A percentile compares a stretch with the other conserved stretches of the same genome.
Evolutionary conservation across 1,284 basidiomycete genomes (phyloP).

Genomic region (Dichomitus squalens): DNA sequence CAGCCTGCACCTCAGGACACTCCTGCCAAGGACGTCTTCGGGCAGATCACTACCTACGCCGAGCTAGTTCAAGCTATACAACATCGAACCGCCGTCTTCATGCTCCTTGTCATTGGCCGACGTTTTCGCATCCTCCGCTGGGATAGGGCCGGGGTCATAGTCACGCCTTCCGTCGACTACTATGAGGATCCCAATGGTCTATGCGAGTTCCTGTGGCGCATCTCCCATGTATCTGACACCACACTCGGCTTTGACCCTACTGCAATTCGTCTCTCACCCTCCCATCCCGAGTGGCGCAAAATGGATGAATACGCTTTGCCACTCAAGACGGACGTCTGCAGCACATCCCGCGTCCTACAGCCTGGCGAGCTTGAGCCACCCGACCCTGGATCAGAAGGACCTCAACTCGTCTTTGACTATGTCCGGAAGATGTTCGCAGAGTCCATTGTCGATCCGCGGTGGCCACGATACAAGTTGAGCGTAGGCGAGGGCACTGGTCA

Average conservation of each 20-base stretch:
- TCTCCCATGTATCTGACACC: background rate
- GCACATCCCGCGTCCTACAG: no score
- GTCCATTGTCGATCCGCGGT: no score
- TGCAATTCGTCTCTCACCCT: background rate
- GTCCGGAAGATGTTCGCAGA: no score
- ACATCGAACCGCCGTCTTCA: conserved; percentile 8
- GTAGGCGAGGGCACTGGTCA: no score
- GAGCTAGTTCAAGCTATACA: conserved; percentile 3
- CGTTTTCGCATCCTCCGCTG: conserved; percentile 6
- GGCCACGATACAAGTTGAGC: no score
- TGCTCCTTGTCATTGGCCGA: conserved; percentile 3
- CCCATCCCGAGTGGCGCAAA: background rate
- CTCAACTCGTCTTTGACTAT: no score
- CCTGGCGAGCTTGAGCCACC: no score
- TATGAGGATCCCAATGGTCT: background rate
- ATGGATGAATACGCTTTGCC: no score
- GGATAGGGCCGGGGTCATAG: conserved; percentile 2
- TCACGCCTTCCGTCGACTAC: conserved; percentile 7
- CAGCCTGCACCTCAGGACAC: no score
- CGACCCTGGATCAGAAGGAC: no score
- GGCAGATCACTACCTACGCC: background rate
- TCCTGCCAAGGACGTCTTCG: no score
- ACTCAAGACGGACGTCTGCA: no score
- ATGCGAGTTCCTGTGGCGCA: conserved; percentile 3
- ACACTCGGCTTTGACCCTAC: conserved; percentile 10